Base-by-base conservation (phyloP, 352 stramenopile genomes). In the Phytophthora quininea region DNA sequence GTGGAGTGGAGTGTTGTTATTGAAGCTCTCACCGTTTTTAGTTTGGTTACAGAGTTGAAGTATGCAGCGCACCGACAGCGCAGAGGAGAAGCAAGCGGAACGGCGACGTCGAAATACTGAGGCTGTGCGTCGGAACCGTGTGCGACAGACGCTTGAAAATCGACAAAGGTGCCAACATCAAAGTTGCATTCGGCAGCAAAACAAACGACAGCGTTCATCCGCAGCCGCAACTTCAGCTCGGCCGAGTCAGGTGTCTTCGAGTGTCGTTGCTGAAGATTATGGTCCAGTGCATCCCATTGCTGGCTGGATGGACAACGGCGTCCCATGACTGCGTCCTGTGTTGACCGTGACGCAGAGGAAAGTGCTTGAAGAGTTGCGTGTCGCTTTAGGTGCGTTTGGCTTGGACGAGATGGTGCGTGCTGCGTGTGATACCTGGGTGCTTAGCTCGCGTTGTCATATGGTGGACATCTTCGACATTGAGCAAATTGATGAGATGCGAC, bases 291-390 rank as follows among this genome's bases (percentile, higher is more conserved):
- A 27, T 27, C 4, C 12, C n/a, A 48, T 27, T 29, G 42, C 42
- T 48, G 38, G 33, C 4, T 31, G 53, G 11, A 27, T 6, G 10
- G 53, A 43, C 38, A 42, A n/a, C 29, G 40, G 31, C 12, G 24
- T 51, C 4, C 54, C 54, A 8, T 9, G 38, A 11, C 38, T 61
- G 29, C 54, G 10, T 24, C 54, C 54, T 7, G 42, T 61, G 42
- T 27, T 15, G 8, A 24, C n/a, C 5, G 42, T 27, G 42, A 48
- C 42, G 5, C 11, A 48, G 42, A 15, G 19, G n/a, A 48, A 48
- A 6, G 42, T 48, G 12, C 42, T 48, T 11, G 35, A 11, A 40
- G 6, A 11, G 35, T 11, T 40, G 35, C 35, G 35, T 40, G 35
- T 40, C 35, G 35, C 35, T 40, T 40, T 57, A 7, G 50, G 30